A percentile compares a stretch with the other conserved stretches of the same genome.
These are phyloP conservation scores for Trichodelitschia bisporula DNA, from an alignment of 495 filamentous ascomycete species.

Conservation along the genomic window DNA sequence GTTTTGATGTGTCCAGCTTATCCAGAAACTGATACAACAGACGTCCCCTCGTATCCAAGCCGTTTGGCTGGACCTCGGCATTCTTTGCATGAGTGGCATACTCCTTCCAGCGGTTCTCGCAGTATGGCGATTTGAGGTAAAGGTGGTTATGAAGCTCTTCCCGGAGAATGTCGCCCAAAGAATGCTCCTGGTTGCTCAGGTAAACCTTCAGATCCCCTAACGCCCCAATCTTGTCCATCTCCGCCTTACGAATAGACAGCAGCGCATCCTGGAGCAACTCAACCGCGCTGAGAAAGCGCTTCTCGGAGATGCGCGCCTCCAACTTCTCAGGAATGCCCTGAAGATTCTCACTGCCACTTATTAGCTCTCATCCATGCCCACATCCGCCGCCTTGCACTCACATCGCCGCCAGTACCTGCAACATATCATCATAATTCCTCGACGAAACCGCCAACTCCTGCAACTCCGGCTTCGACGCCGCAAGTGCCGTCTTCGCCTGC, in stretches of 20 bases:
- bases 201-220: conserved; percentile 68
- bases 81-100: conserved; percentile 17
- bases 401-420: conserved; percentile 65
- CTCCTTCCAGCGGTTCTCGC: conserved; percentile 78
- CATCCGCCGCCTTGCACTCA: conserved; percentile 3
- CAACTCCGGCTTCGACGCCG: conserved; percentile 73
- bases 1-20: conserved; percentile 39
- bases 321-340: conserved; percentile 79
- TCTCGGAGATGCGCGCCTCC: conserved; percentile 84
- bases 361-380: conserved; percentile 5
- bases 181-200: conserved; percentile 76
- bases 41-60: conserved; percentile 21
- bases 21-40: conserved; percentile 62
- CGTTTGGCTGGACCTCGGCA: conserved; percentile 3
- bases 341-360: conserved; percentile 69
- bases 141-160: conserved; percentile 95
- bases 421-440: conserved; percentile 73
- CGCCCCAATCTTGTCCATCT: conserved; percentile 79
- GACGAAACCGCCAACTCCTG: conserved; percentile 67
- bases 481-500: conserved; percentile 58
- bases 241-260: conserved; percentile 55
- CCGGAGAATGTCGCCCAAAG: conserved; percentile 77
- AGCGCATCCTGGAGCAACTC: conserved; percentile 75
- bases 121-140: conserved; percentile 91
- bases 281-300: conserved; percentile 79